Conservation (phyloP, 2,329 filamentous ascomycete species). For the Zymoseptoria ardabiliae region DNA sequence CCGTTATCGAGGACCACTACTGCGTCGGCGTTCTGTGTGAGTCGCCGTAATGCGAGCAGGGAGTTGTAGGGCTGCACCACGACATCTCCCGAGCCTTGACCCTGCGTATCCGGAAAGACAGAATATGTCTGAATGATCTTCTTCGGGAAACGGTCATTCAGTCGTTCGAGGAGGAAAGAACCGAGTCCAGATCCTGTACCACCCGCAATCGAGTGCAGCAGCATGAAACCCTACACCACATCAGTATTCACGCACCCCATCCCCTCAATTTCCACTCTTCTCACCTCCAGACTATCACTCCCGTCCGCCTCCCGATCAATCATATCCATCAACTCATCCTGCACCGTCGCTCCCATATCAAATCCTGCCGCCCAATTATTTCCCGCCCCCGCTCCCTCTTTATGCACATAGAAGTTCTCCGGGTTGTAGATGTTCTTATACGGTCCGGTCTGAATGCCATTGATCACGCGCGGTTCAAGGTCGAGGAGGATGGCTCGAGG, state of each 20-base stretch:
- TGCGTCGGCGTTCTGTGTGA: slow-evolving; percentile 94
- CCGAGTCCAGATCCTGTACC: slow-evolving; percentile 95
- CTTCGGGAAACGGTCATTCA: slow-evolving; percentile 97
- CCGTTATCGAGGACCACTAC: slow-evolving; percentile 97
- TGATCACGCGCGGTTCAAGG: slow-evolving; percentile 86
- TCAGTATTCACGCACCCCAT: not conserved
- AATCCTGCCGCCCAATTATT: slow-evolving; percentile 99
- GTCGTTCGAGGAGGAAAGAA: slow-evolving; percentile 84
- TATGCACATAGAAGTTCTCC: slow-evolving; percentile 96
- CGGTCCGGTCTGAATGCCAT: slow-evolving; percentile 82
- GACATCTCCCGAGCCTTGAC: slow-evolving; percentile 67
- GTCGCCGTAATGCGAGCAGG: slow-evolving; percentile 76
- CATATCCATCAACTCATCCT: slow-evolving; percentile 98
- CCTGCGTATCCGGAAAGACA: slow-evolving; percentile 87
- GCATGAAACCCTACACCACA: slow-evolving; percentile 74
- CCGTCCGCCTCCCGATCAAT: slow-evolving; percentile 97
- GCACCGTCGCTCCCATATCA: slow-evolving; percentile 80
- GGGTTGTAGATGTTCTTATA: slow-evolving; percentile 99
- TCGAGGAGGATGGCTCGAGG: slow-evolving; percentile 92
- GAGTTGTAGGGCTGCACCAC: slow-evolving; percentile 99
- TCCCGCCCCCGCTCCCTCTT: slow-evolving; percentile 85
- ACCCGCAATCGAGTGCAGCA: slow-evolving; percentile 94
- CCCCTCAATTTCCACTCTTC: too few species aligned
- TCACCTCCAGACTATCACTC: slow-evolving; percentile 86
- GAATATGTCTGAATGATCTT: slow-evolving; percentile 99